Percentiles rank a stretch among this genome's conserved stretches.
Evolutionary conservation across 768 basidiomycete genomes (phyloP).

Genomic region (Auricularia heimuer): DNA sequence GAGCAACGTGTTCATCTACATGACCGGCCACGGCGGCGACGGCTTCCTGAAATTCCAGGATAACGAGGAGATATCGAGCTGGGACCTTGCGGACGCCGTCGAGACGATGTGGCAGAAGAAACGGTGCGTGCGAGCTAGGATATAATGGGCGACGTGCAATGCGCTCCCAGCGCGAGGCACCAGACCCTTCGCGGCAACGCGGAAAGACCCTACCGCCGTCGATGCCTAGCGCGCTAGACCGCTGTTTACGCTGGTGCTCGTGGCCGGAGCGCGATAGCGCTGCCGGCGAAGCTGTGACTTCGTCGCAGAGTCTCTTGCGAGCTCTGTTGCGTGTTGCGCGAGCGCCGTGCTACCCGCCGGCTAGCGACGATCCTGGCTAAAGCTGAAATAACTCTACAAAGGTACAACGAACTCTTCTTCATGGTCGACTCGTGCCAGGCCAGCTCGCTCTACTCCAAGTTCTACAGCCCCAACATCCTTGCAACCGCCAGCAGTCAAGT

Average conservation of each 20-base stretch:
- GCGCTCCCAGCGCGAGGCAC: too few species aligned
- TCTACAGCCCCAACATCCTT: conserved; percentile 88
- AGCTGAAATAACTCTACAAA: conserved; percentile 15
- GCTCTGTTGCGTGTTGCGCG: too few species aligned
- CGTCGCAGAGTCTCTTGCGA: too few species aligned
- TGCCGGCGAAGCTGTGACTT: too few species aligned
- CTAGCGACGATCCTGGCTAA: too few species aligned
- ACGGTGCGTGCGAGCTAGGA: conserved; percentile 37
- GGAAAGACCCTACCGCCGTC: too few species aligned
- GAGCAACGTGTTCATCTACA: conserved; percentile 92
- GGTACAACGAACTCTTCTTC: conserved; percentile 93
- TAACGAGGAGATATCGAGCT: conserved; percentile 94
- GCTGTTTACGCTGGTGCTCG: too few species aligned
- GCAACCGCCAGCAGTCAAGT: conserved; percentile 81
- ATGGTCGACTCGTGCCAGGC: conserved; percentile 99
- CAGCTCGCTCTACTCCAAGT: conserved; percentile 86
- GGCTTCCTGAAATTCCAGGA: conserved; percentile 99
- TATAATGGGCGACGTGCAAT: not conserved
- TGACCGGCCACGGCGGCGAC: conserved; percentile 97
- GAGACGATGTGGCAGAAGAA: conserved; percentile 99
- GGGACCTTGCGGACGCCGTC: conserved; percentile 95
- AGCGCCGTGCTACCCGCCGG: too few species aligned
- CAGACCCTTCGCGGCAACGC: too few species aligned
- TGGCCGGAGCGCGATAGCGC: too few species aligned
- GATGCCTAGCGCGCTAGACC: too few species aligned